phyloP scores from a whole-genome alignment of 306 rosid genomes.

The Inga oerstediana region DNA sequence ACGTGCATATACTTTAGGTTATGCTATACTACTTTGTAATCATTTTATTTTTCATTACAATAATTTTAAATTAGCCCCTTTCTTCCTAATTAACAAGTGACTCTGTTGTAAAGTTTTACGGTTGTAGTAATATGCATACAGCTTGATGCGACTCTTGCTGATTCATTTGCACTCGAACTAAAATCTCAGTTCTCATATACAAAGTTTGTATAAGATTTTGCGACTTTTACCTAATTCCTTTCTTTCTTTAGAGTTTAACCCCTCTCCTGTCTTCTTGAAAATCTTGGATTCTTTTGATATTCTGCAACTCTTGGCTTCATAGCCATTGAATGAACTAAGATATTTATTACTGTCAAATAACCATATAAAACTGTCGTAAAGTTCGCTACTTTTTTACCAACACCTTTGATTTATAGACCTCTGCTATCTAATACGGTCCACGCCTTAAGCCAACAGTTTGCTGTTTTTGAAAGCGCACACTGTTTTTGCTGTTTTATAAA shows the following conservation, averaged over 20 bases:
- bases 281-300: not conserved
- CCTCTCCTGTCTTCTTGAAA: not conserved
- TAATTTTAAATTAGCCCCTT: not conserved
- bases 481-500: not conserved
- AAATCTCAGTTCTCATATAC: not conserved
- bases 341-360: not conserved
- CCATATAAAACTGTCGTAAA: not conserved
- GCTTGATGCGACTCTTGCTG: slow-evolving; percentile 3
- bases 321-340: not conserved
- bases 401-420: not conserved
- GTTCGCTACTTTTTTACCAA: not conserved
- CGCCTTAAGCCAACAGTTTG: not conserved
- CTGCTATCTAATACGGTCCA: not conserved
- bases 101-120: not conserved
- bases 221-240: not conserved
- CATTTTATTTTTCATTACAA: not conserved
- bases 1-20: not conserved
- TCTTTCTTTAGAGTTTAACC: not conserved
- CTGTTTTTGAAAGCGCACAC: not conserved
- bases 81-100: not conserved
- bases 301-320: not conserved
- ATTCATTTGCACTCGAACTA: not conserved
- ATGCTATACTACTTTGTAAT: not conserved
- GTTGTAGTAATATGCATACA: not conserved
- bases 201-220: not conserved